Evolutionary conservation across 805 yeast genomes (phyloP), one percentile per base, ranked within the genome.

Genomic region (Kregervanrija pseudodelftensis): DNA sequence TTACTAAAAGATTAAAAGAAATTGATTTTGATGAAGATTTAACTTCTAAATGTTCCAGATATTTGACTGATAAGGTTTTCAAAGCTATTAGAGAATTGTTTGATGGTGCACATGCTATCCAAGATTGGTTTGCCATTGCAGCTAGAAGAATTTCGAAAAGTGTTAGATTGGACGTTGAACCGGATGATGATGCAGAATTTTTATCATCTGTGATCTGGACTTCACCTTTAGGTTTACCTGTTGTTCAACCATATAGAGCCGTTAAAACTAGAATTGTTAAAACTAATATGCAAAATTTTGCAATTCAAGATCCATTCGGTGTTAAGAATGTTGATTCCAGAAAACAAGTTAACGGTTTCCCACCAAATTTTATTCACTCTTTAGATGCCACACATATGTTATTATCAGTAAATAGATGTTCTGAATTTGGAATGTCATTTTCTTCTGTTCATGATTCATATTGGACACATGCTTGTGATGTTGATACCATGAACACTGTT

Each of bases 381-480:
- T 70, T 91, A 46, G 99, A 91, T 72, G 98, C 98, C 1, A 83
- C 96, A 0, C 99, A 91, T 62, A 93, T 91, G 99, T 70, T 93
- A 42, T 67, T 90, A 70, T 84, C 96, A 8, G 95, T 97, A 0
- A 70, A 78, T 41, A 79, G 79, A 17, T 88, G 96, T 63, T 79
- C 83, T 4, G 73, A 80, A 36, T 59, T 60, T 1, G 79, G 77
- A 0, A 64, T 93, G 41, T 70, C 79, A 11, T 91, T 93, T 72
- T 96, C 98, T 0, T 80, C 98, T 0, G 99, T 91, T 17, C 99
- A 91, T 64, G 99, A 91, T 62, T 91, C 98, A 0, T 91, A 86
- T 63, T 91, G 99, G 99, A 89, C 98, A 0, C 98, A 93, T 61
- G 97, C 99, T 1, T 68, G 78, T 41, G 91, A 86, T 60, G 80